A percentile compares a stretch with the other conserved stretches of the same genome.
Conservation (phyloP, 2,329 filamentous ascomycete species). For the Dendryphion nanum region DNA sequence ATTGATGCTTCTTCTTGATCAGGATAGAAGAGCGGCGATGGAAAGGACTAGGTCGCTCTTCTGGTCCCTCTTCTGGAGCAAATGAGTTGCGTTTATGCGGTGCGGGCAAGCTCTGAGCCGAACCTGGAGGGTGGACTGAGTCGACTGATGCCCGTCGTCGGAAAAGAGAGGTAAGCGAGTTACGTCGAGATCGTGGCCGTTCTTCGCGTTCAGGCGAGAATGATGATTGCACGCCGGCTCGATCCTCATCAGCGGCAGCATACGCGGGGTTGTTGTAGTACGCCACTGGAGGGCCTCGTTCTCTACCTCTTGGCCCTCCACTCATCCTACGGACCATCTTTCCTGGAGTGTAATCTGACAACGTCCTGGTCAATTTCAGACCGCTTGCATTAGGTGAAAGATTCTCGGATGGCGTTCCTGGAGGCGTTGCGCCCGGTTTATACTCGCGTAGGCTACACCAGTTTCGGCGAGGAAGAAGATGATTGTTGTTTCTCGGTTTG, state of each 20-base stretch:
- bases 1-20: slow-evolving; percentile 39
- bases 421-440: slow-evolving; percentile 72
- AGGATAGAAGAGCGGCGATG: slow-evolving; percentile 46
- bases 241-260: slow-evolving; percentile 29
- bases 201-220: slow-evolving; percentile 37
- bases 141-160: slow-evolving; percentile 33
- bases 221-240: slow-evolving; percentile 29
- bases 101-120: slow-evolving; percentile 23
- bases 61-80: slow-evolving; percentile 8
- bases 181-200: slow-evolving; percentile 31
- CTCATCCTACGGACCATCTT: slow-evolving; percentile 45
- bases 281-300: slow-evolving; percentile 35
- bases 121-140: slow-evolving; percentile 19
- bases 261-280: slow-evolving; percentile 39
- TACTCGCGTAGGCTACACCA: slow-evolving; percentile 94
- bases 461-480: slow-evolving; percentile 83
- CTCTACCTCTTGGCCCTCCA: slow-evolving; percentile 20
- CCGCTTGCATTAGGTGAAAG: slow-evolving; percentile 21
- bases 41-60: slow-evolving; percentile 40
- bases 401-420: slow-evolving; percentile 56
- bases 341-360: slow-evolving; percentile 39
- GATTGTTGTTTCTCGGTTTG: slow-evolving; percentile 86
- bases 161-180: slow-evolving; percentile 34
- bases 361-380: slow-evolving; percentile 19
- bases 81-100: slow-evolving; percentile 10